These are phyloP conservation scores for Ascocoryne sarcoides DNA, from an alignment of 2,329 filamentous ascomycete species.

Conservation along the genomic window DNA sequence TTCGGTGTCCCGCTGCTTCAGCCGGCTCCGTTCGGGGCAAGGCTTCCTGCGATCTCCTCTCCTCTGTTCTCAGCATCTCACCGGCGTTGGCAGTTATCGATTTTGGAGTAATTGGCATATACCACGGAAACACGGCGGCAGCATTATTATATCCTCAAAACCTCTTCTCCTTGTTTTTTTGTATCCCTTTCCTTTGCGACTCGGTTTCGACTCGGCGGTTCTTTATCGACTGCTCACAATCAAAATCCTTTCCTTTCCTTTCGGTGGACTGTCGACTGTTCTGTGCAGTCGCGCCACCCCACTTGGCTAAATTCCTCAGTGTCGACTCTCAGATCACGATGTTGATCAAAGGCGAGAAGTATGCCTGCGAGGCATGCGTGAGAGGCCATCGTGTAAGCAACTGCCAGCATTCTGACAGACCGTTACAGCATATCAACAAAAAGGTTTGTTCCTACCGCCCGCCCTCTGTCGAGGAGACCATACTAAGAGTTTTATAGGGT, in stretches of 20 bases:
- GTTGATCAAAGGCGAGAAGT: slow-evolving; percentile 94
- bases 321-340: slow-evolving; percentile 37
- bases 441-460: slow-evolving; percentile 42
- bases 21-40: slow-evolving; percentile 30
- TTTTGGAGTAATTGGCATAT: slow-evolving; percentile 25
- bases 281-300: slow-evolving; percentile 21
- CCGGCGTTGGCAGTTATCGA: slow-evolving; percentile 23
- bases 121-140: slow-evolving; percentile 20
- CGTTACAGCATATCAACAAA: slow-evolving; percentile 90
- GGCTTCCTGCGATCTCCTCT: slow-evolving; percentile 24
- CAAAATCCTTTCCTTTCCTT: slow-evolving; percentile 16
- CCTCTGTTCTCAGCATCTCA: slow-evolving; percentile 20
- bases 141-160: slow-evolving; percentile 9
- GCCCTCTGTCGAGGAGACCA: too few relatives aligned
- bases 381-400: slow-evolving; percentile 98
- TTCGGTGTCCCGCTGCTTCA: slow-evolving; percentile 27
- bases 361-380: slow-evolving; percentile 85
- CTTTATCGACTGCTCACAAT: slow-evolving; percentile 23
- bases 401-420: slow-evolving; percentile 89
- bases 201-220: slow-evolving; percentile 30
- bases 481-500: too few relatives aligned
- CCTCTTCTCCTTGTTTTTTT: neutral
- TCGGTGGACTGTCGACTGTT: slow-evolving; percentile 20
- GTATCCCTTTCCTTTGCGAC: slow-evolving; percentile 19
- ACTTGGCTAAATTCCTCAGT: slow-evolving; percentile 15